Base-by-base conservation (phyloP, 495 filamentous ascomycete genomes). In the Tuber brumale region DNA sequence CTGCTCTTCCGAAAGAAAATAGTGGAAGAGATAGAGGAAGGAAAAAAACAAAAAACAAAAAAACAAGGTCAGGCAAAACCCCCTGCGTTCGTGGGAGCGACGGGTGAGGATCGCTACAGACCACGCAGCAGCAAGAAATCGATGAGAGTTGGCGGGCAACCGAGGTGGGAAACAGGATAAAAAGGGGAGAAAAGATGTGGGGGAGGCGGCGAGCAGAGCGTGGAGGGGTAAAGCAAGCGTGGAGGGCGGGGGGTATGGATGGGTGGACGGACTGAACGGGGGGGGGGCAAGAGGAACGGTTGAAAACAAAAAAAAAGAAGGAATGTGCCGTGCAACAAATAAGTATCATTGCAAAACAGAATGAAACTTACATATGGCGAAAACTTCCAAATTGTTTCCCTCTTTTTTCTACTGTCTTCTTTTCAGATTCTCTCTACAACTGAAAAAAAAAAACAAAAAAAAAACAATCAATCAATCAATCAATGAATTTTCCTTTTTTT, bases 71-170 rank as follows among this genome's bases (percentile, higher is more conserved):
- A 66, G 57, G 27, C 18, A 35, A 19, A 66, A 66, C 57, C 78
- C 78, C 78, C 78, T 80, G 78, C 78, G 76, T 80, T 80, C 76
- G 79, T 77, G 73, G 79, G 73, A 80, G 78, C 78, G 77, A 79
- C 78, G 78, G 77, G 77, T 73, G 77, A 80, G 79, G 57, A 77
- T 80, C 77, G 76, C 78, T 80, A 72, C 72, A 70, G 77, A 37
- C 74, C 46, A 71, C 78, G 31, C 44, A 75, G 70, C 48, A 70
- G 69, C 61, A 79, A 79, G 76, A 77, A 77, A 74, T 80, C 75
- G 75, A 79, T 69, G 70, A 35, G 77, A 76, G 74, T 70, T 70
- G 78, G 76, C 72, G 74, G 77, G 72, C 78, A 80, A 76, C 78
- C 78, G 73, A 80, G 77, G 73, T 79, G 78, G 75, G 45, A 79